Percentiles rank a stretch among this genome's conserved stretches.
phyloP scores from a whole-genome alignment of 345 rosid genomes.

The Murraya paniculata region DNA sequence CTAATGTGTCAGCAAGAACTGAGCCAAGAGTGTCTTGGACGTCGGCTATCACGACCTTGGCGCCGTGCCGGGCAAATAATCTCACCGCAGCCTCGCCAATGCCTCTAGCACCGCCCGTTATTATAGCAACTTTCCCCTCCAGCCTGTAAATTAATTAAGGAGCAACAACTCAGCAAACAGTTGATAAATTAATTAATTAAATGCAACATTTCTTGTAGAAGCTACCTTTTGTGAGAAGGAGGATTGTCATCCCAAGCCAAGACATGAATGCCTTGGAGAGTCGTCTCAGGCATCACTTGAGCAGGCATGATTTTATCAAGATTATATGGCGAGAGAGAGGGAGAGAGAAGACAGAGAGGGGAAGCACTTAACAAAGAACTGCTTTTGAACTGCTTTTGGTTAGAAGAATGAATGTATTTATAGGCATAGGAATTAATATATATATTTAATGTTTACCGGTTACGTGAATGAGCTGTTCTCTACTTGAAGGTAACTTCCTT shows the following conservation, averaged over 20 bases:
- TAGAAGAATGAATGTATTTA: neutral
- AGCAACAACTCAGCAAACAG: neutral
- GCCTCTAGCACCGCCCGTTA: conserved; percentile 85
- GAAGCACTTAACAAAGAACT: neutral
- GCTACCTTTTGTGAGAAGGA: conserved; percentile 54
- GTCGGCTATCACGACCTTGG: conserved; percentile 76
- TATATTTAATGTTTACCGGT: neutral
- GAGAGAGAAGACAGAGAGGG: conserved; percentile 3
- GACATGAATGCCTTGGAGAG: conserved; percentile 44
- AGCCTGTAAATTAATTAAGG: conserved; percentile 34
- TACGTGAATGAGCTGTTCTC: conserved; percentile 11
- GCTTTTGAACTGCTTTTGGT: neutral
- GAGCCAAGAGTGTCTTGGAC: conserved; percentile 52
- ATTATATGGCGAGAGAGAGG: neutral
- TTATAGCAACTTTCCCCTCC: conserved; percentile 75
- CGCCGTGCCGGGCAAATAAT: conserved; percentile 69
- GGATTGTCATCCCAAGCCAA: conserved; percentile 35
- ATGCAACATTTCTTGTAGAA: neutral
- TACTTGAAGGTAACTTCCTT: neutral
- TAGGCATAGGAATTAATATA: too few relatives aligned
- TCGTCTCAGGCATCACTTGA: conserved; percentile 49
- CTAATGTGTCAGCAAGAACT: conserved; percentile 41
- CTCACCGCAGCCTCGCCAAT: conserved; percentile 74
- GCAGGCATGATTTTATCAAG: conserved; percentile 36
- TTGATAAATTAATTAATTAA: too few relatives aligned